A percentile compares a stretch with the other conserved stretches of the same genome.
Conservation (phyloP, 352 stramenopile species). For the Phytophthora macrochlamydospora region DNA sequence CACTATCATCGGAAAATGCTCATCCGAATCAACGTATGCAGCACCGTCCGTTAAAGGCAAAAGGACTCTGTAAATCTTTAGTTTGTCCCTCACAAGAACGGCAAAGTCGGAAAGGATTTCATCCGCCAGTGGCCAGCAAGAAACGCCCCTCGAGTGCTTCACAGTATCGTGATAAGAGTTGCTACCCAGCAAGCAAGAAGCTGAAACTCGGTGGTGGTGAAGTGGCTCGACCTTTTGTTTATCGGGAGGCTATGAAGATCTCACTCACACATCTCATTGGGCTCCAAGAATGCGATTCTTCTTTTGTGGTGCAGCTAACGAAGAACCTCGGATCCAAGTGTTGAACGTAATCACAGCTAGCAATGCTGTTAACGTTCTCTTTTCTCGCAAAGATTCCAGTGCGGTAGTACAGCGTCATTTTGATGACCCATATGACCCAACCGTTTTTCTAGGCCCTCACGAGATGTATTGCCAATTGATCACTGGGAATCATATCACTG, state of each 20-base stretch:
- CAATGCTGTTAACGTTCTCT: slow-evolving; percentile 36
- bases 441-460: slow-evolving; percentile 17
- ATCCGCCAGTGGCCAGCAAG: slow-evolving; percentile 49
- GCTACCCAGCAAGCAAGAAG: slow-evolving; percentile 20
- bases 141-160: slow-evolving; percentile 4
- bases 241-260: slow-evolving; percentile 51
- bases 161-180: slow-evolving; percentile 1
- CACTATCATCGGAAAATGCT: slow-evolving; percentile 8
- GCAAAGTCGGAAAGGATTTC: slow-evolving; percentile 37
- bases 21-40: slow-evolving; percentile 1
- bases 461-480: slow-evolving; percentile 51
- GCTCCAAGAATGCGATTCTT: slow-evolving; percentile 4
- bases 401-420: slow-evolving; percentile 1
- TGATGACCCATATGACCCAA: slow-evolving; percentile 16
- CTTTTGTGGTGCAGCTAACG: background rate
- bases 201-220: slow-evolving; percentile 12
- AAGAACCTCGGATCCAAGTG: slow-evolving; percentile 22
- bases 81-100: slow-evolving; percentile 16
- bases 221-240: slow-evolving; percentile 22
- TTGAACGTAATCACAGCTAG: slow-evolving; percentile 39
- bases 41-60: background rate
- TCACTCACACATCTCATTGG: slow-evolving; percentile 31
- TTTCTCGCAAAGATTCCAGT: slow-evolving; percentile 18
- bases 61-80: slow-evolving; percentile 10
- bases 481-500: slow-evolving; percentile 28